Base-by-base conservation (phyloP, 208 protist species). In the Herpetomonas tarakana region DNA sequence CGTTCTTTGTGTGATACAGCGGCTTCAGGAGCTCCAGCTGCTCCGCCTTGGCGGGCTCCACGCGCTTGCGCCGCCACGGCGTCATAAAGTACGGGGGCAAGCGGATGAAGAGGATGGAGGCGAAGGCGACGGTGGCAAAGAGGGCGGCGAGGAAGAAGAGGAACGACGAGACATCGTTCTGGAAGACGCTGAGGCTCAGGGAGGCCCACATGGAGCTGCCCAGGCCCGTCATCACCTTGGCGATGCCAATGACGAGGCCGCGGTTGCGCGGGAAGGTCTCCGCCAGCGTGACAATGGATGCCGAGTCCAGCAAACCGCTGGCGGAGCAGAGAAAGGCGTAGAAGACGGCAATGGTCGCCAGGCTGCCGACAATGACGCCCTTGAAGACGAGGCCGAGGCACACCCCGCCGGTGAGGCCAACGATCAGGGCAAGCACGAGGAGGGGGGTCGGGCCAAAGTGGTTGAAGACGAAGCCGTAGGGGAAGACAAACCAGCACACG, bases 221-320 rank as follows among this genome's bases (percentile, higher is more conserved):
- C 27, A 74, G 68, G 50, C 61, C 62, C 1, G 68, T 74, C 68
- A 74, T 67, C 27, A 74, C 68, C 55, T 74, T 74, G 21, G 68
- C 59, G 31, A 71, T 56, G 18, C 45, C 44, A 25, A 71, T 28
- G 21, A 71, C 58, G 39, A 57, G 65, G 30, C 65, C 65, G 29
- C 65, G 65, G 30, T 71, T 71, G 28, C 65, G 65, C 9, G 65
- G 65, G 55, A 71, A 71, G 18, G 58, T 58, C 51, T 71, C 65
- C 6, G 39, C 55, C n/a, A 71, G 65, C n/a, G 65, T 71, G 30
- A 53, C 45, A 30, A 71, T 65, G 1, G 39, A 52, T 1, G 66
- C 61, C 1, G 21, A 31, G 21, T 71, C 65, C 1, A 65, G 30
- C 2, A 71, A 49, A 19, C 65, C 65, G 49, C 58, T 65, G 50